Evolutionary conservation across 768 basidiomycete species (phyloP).

Genomic region (Tulasnella sp.): DNA sequence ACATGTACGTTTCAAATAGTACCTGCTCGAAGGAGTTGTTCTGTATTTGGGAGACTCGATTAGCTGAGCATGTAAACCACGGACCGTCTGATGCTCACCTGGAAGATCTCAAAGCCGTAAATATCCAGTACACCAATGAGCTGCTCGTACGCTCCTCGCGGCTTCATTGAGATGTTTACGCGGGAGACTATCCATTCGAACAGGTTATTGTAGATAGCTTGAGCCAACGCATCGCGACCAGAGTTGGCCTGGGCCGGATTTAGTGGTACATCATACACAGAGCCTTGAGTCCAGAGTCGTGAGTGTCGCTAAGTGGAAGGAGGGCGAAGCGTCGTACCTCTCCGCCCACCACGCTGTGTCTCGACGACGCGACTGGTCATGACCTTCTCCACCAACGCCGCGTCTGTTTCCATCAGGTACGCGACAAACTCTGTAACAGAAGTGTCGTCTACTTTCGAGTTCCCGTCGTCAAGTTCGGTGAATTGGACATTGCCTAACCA

Average conservation of each 20-base stretch:
- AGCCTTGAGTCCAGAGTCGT: conserved; percentile 31
- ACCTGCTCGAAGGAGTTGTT: conserved; percentile 57
- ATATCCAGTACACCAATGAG: conserved; percentile 96
- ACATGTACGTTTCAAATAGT: too few relatives aligned
- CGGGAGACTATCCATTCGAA: conserved; percentile 99
- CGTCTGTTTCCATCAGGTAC: conserved; percentile 85
- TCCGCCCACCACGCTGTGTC: conserved; percentile 80
- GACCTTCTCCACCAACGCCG: conserved; percentile 70
- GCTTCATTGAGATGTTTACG: conserved; percentile 93
- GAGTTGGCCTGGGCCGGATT: conserved; percentile 86
- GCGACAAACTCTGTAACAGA: conserved; percentile 91
- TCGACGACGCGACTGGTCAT: conserved; percentile 79
- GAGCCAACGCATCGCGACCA: conserved; percentile 83
- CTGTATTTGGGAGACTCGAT: conserved; percentile 29
- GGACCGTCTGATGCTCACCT: conserved; percentile 35
- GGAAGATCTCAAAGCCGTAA: conserved; percentile 98
- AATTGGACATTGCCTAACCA: conserved; percentile 98
- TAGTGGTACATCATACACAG: conserved; percentile 91
- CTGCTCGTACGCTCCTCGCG: conserved; percentile 57
- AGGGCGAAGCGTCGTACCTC: conserved; percentile 37
- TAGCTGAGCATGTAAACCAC: background rate
- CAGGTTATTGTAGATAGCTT: conserved; percentile 95
- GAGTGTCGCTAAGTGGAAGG: background rate
- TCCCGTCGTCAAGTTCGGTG: conserved; percentile 77
- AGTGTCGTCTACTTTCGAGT: conserved; percentile 66